These are phyloP conservation scores for Naganishia antarctica DNA, from an alignment of 768 basidiomycete species.

Conservation along the genomic window DNA sequence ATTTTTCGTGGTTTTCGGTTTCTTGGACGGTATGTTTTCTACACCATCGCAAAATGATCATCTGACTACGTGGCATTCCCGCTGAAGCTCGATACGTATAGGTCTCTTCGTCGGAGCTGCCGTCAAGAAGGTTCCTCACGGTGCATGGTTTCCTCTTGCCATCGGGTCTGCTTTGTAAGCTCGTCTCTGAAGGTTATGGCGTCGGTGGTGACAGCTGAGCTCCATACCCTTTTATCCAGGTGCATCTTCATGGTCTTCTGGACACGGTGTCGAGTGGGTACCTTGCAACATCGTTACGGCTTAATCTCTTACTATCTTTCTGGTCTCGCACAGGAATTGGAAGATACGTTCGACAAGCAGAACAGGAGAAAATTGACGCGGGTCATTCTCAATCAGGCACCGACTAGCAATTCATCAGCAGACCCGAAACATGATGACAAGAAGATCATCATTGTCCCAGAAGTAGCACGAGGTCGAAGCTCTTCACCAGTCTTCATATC, in stretches of 20 bases:
- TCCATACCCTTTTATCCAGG: too few species aligned
- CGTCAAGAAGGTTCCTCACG: constrained; percentile 57
- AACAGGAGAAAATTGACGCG: constrained; percentile 58
- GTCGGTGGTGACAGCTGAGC: too few species aligned
- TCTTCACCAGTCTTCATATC: constrained; percentile 25
- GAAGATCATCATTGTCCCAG: background rate
- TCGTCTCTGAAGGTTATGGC: background rate
- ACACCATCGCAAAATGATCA: too few species aligned
- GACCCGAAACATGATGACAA: background rate
- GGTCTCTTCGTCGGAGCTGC: constrained; percentile 59
- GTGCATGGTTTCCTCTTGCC: constrained; percentile 65
- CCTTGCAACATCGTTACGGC: background rate
- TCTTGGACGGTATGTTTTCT: constrained; percentile 56
- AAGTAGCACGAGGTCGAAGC: background rate
- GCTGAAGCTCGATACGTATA: too few species aligned
- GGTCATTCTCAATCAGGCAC: constrained; percentile 53
- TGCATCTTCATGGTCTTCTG: constrained; percentile 58
- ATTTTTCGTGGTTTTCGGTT: constrained; percentile 60
- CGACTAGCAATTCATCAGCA: constrained; percentile 26
- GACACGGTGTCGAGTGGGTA: constrained; percentile 56
- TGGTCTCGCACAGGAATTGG: constrained; percentile 51
- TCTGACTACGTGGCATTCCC: too few species aligned
- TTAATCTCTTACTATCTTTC: background rate
- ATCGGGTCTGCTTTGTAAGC: constrained; percentile 57
- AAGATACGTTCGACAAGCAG: constrained; percentile 60